Conservation (phyloP, 805 yeast genomes). For the Saturnispora sekii region DNA sequence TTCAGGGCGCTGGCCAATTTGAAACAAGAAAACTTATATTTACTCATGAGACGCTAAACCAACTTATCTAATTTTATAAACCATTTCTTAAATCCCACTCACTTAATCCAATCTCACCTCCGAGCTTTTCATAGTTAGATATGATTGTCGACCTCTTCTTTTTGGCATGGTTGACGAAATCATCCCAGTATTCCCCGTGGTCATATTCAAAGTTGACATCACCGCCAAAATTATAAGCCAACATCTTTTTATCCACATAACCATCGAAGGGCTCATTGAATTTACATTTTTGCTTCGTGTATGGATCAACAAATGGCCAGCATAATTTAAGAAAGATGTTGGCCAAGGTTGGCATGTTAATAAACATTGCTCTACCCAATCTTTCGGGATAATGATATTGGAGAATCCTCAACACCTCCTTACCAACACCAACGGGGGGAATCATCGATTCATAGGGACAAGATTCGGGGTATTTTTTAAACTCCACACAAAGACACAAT, state of each 20-base stretch:
- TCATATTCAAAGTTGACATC: conserved; percentile 71
- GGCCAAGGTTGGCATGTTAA: conserved; percentile 91
- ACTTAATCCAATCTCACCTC: conserved; percentile 66
- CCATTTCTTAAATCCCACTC: conserved; percentile 65
- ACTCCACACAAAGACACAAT: conserved; percentile 83
- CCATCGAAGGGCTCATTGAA: conserved; percentile 82
- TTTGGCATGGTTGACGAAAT: conserved; percentile 49
- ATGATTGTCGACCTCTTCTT: conserved; percentile 49
- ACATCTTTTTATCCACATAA: conserved; percentile 72
- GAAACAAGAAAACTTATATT: conserved; percentile 89
- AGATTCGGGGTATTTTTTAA: conserved; percentile 63
- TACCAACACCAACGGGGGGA: conserved; percentile 79
- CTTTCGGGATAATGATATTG: conserved; percentile 98
- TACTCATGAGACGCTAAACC: conserved; percentile 60
- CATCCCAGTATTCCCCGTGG: conserved; percentile 78
- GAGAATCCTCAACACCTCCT: conserved; percentile 81
- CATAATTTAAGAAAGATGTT: conserved; percentile 89
- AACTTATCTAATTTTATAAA: not conserved
- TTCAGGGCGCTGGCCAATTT: conserved; percentile 80
- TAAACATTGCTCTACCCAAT: conserved; percentile 80
- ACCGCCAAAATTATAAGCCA: conserved; percentile 82
- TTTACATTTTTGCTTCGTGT: conserved; percentile 86
- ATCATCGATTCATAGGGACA: conserved; percentile 30
- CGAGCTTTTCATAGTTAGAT: conserved; percentile 61
- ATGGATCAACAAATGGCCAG: conserved; percentile 93